Conservation (phyloP, 139 green algal genomes). For the Closterium sp. region DNA sequence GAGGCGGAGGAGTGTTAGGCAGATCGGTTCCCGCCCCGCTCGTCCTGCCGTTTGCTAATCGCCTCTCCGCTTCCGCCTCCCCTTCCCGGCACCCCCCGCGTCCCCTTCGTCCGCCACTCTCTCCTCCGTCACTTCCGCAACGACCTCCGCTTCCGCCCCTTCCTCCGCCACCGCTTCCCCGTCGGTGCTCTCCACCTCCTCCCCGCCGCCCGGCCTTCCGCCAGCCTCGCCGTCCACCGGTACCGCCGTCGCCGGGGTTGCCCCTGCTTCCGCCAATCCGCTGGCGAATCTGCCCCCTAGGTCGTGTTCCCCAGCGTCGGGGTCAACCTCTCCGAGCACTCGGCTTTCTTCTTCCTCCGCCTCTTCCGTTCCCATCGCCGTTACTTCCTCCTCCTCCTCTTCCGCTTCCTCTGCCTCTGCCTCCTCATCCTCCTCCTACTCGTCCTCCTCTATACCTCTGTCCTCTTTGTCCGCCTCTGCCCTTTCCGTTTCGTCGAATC, state of each 20-base stretch:
- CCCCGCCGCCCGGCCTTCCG: not conserved
- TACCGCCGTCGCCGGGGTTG: not conserved
- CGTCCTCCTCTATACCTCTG: not conserved
- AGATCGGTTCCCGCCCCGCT: not conserved
- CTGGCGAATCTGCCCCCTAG: not conserved
- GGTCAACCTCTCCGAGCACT: not conserved
- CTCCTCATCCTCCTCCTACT: not conserved
- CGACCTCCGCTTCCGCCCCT: not conserved
- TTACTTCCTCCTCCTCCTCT: not conserved
- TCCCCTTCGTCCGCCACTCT: not conserved
- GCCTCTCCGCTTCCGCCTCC: not conserved
- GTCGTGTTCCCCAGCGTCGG: not conserved
- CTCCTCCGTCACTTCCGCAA: not conserved
- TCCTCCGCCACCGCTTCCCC: not conserved
- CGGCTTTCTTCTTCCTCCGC: not conserved
- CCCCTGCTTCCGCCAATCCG: not conserved
- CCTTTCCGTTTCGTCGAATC: not conserved
- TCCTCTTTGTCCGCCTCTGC: not conserved
- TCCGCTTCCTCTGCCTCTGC: not conserved
- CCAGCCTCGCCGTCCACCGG: not conserved
- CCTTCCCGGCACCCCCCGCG: not conserved
- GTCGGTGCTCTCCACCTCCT: not conserved
- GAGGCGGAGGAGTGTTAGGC: not conserved
- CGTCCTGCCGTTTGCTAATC: not conserved
- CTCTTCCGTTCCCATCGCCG: no score